These are phyloP conservation scores for Salix exigua DNA, from an alignment of 345 rosid genomes.

Conservation along the genomic window DNA sequence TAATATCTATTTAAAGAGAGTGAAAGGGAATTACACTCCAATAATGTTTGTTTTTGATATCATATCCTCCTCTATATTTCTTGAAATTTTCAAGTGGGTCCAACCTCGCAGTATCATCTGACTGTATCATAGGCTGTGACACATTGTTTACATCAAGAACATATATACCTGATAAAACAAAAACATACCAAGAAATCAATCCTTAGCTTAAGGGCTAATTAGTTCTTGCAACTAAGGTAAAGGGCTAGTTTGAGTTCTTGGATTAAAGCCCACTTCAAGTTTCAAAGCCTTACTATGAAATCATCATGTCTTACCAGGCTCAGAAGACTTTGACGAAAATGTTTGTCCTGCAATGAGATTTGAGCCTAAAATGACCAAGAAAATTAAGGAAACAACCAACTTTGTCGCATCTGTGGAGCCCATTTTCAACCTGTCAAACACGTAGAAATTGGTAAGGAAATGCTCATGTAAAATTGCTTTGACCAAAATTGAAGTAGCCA, in stretches of 20 bases:
- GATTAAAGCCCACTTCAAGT: neutral
- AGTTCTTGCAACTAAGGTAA: neutral
- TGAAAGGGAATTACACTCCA: slow-evolving; percentile 56
- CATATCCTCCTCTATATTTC: slow-evolving; percentile 63
- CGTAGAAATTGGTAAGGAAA: neutral
- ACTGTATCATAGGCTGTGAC: slow-evolving; percentile 8
- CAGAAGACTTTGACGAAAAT: neutral
- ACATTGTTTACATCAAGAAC: slow-evolving; percentile 22
- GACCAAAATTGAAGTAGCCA: slow-evolving; percentile 12
- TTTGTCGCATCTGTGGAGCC: slow-evolving; percentile 9
- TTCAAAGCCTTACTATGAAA: neutral
- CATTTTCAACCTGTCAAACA: slow-evolving; percentile 34
- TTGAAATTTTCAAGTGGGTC: slow-evolving; percentile 50
- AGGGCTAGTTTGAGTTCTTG: neutral
- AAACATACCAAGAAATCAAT: neutral
- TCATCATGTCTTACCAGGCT: slow-evolving; percentile 25
- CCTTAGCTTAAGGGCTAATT: neutral
- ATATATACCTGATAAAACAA: slow-evolving; percentile 21
- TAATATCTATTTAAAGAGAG: neutral
- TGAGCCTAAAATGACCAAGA: slow-evolving; percentile 21
- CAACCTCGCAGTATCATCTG: slow-evolving; percentile 47
- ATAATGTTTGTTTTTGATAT: slow-evolving; percentile 59
- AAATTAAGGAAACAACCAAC: slow-evolving; percentile 11
- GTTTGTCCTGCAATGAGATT: slow-evolving; percentile 15
- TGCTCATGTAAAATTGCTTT: neutral